Percentiles rank a stretch among this genome's conserved stretches.
phyloP scores from a whole-genome alignment of 2,329 filamentous ascomycete species.

The Sordariomycetes sp. region DNA sequence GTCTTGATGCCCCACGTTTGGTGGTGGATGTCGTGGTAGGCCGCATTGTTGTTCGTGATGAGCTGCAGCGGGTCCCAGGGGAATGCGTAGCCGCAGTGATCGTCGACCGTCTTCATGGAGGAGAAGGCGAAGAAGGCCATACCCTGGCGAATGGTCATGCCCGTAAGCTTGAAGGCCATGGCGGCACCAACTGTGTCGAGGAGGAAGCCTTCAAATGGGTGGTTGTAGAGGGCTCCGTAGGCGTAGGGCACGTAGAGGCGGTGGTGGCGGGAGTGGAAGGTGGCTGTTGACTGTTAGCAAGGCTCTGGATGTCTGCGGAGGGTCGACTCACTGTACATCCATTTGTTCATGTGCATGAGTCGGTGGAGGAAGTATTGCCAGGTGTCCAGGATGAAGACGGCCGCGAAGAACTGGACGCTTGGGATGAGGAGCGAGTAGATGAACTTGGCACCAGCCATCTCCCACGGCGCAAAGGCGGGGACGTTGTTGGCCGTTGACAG shows the following conservation, averaged over 20 bases:
- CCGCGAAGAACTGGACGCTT: constrained; percentile 65
- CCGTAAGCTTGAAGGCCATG: constrained; percentile 69
- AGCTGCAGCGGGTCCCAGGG: constrained; percentile 92
- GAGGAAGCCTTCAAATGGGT: constrained; percentile 87
- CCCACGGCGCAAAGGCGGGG: constrained; percentile 77
- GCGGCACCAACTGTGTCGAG: constrained; percentile 86
- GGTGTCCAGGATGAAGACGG: constrained; percentile 73
- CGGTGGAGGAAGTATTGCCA: constrained; percentile 99
- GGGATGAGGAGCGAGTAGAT: constrained; percentile 78
- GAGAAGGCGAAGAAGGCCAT: constrained; percentile 85
- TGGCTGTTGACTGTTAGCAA: constrained; percentile 38
- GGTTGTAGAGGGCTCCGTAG: constrained; percentile 94
- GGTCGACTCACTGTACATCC: constrained; percentile 81
- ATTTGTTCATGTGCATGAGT: constrained; percentile 94
- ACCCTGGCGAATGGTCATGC: constrained; percentile 77
- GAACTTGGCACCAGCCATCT: constrained; percentile 61
- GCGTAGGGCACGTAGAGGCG: constrained; percentile 96
- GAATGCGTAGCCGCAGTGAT: constrained; percentile 94
- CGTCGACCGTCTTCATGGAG: constrained; percentile 93
- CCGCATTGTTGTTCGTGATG: constrained; percentile 88
- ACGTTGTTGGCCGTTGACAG: constrained; percentile 53
- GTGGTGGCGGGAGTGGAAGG: constrained; percentile 92
- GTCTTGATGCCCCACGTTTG: constrained; percentile 99
- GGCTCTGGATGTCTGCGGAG: constrained; percentile 12
- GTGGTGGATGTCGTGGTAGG: constrained; percentile 97